Percentiles rank a stretch among this genome's conserved stretches.
Evolutionary conservation across 1,284 basidiomycete genomes (phyloP).

Genomic region (Sporisorium graminicola): DNA sequence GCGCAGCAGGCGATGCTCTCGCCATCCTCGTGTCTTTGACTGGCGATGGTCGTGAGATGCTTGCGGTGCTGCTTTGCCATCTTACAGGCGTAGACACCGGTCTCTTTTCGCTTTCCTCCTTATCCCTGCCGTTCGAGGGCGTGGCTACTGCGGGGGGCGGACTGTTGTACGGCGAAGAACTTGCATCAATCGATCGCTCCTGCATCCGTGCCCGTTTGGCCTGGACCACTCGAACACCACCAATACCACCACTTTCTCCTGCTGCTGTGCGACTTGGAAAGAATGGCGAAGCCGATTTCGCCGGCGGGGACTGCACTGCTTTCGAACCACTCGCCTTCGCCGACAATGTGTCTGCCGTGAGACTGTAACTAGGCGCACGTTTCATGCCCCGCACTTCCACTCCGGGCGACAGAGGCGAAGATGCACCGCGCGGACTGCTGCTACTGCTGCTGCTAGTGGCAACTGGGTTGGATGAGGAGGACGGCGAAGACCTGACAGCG

Average conservation of each 20-base stretch:
- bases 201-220: slow-evolving; percentile 20
- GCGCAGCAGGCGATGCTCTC: slow-evolving; percentile 31
- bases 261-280: background rate
- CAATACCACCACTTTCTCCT: slow-evolving; percentile 3
- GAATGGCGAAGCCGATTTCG: slow-evolving; percentile 10
- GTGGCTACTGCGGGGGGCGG: background rate
- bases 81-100: background rate
- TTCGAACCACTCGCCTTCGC: background rate
- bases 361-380: slow-evolving; percentile 9
- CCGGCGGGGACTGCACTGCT: slow-evolving; percentile 4
- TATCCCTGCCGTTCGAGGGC: background rate
- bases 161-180: slow-evolving; percentile 1
- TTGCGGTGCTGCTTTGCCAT: slow-evolving; percentile 3
- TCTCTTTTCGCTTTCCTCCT: background rate
- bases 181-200: background rate
- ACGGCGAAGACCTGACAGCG: background rate
- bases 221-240: slow-evolving; percentile 23
- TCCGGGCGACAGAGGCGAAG: background rate
- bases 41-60: background rate
- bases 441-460: slow-evolving; percentile 17
- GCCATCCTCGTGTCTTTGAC: slow-evolving; percentile 3
- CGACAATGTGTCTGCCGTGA: background rate
- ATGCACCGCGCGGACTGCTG: slow-evolving; percentile 2
- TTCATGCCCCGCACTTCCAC: slow-evolving; percentile 22
- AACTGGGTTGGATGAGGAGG: background rate